Evolutionary conservation across 768 basidiomycete species (phyloP).

Genomic region (Termitomyces sp.): DNA sequence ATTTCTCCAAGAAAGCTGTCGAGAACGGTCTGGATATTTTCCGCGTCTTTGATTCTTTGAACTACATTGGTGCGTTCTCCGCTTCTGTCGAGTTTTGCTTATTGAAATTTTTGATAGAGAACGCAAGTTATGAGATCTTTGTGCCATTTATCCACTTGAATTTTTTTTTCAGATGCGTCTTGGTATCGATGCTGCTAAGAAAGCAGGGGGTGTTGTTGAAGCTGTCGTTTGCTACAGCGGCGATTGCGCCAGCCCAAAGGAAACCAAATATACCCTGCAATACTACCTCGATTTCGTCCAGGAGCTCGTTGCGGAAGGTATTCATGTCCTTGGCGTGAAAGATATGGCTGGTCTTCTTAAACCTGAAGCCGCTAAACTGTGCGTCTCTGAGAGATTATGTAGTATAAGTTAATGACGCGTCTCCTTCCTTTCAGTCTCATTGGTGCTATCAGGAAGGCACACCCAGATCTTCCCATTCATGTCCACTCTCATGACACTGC

Average conservation of each 20-base stretch:
- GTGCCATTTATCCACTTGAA: neutral
- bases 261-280: slow-evolving; percentile 94
- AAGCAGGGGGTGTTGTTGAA: slow-evolving; percentile 97
- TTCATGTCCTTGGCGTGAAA: slow-evolving; percentile 96
- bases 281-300: slow-evolving; percentile 97
- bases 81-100: neutral
- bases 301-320: slow-evolving; percentile 88
- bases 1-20: slow-evolving; percentile 99
- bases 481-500: slow-evolving; percentile 99
- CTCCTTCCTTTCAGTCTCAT: slow-evolving; percentile 57
- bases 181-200: slow-evolving; percentile 99
- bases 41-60: slow-evolving; percentile 98
- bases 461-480: slow-evolving; percentile 97
- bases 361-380: slow-evolving; percentile 90
- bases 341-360: slow-evolving; percentile 98
- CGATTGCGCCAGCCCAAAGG: slow-evolving; percentile 90
- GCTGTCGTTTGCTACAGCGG: slow-evolving; percentile 98
- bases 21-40: slow-evolving; percentile 99
- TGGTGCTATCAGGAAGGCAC: slow-evolving; percentile 89
- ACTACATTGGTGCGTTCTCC: slow-evolving; percentile 75
- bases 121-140: slow-evolving; percentile 41
- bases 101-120: slow-evolving; percentile 41
- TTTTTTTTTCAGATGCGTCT: slow-evolving; percentile 72
- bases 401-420: neutral
- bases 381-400: slow-evolving; percentile 20